Evolutionary conservation across 495 filamentous ascomycete genomes (phyloP).

Genomic region (Aspergillus cristatus): DNA sequence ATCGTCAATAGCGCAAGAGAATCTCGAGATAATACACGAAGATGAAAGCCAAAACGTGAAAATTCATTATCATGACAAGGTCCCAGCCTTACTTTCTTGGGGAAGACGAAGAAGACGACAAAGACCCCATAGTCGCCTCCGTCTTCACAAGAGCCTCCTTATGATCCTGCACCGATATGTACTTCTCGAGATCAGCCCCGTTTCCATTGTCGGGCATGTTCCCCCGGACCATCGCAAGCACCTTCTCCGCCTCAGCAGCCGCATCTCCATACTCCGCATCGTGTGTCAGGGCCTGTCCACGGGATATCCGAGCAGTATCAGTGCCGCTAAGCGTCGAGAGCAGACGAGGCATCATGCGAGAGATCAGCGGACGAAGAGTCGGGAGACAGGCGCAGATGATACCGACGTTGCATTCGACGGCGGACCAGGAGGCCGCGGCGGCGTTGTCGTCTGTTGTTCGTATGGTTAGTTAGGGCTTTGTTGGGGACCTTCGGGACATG

Average conservation of each 20-base stretch:
- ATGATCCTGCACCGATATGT: not conserved
- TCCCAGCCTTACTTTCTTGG: too few relatives aligned
- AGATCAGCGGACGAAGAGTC: slow-evolving; percentile 70
- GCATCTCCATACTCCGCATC: slow-evolving; percentile 24
- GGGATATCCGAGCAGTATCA: too few relatives aligned
- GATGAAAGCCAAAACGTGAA: not conserved
- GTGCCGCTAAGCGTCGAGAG: slow-evolving; percentile 18
- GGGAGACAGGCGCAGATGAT: slow-evolving; percentile 86
- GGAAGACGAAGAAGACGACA: not conserved
- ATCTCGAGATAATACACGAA: not conserved
- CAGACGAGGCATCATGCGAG: slow-evolving; percentile 25
- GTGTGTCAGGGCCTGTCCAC: too few relatives aligned
- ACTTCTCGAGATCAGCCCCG: too few relatives aligned
- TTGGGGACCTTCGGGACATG: not conserved
- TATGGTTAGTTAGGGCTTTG: slow-evolving; percentile 4
- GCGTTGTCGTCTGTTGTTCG: slow-evolving; percentile 47
- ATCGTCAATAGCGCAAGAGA: not conserved
- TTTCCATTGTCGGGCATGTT: too few relatives aligned
- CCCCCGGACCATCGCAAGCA: too few relatives aligned
- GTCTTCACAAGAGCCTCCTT: slow-evolving; percentile 1
- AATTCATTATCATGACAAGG: not conserved
- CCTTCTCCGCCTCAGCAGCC: slow-evolving; percentile 12
- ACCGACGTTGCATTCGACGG: slow-evolving; percentile 82
- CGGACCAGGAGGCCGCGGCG: slow-evolving; percentile 62
- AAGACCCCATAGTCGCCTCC: not conserved